These are phyloP conservation scores for Vigna hirtella DNA, from an alignment of 306 rosid species.

Conservation along the genomic window DNA sequence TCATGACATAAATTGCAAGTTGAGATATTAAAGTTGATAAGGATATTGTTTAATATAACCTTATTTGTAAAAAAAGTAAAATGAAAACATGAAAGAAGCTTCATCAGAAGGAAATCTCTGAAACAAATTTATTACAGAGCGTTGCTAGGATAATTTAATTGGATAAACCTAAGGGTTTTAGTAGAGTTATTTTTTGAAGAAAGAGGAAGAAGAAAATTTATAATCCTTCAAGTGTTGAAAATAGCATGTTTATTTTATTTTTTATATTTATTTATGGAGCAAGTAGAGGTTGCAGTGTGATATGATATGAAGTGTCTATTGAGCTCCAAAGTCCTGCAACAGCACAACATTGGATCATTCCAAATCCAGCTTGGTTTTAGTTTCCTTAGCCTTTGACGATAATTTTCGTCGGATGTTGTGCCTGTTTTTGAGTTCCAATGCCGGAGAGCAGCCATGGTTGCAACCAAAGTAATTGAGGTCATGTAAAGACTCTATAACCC, in stretches of 20 bases:
- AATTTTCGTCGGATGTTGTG: constrained; percentile 22
- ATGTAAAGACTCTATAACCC: constrained; percentile 24
- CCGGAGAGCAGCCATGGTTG: constrained; percentile 55
- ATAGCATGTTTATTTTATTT: neutral
- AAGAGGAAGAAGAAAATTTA: neutral
- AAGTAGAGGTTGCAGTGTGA: neutral
- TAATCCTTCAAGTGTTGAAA: neutral
- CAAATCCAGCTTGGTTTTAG: constrained; percentile 20
- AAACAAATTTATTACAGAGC: no score
- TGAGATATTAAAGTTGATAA: no score
- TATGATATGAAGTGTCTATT: constrained; percentile 50
- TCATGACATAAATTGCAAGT: no score
- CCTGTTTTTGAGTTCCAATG: constrained; percentile 53
- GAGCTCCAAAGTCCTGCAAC: constrained; percentile 59
- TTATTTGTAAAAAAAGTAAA: no score
- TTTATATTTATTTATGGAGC: neutral
- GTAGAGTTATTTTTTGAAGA: no score
- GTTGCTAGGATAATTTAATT: no score
- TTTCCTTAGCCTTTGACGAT: constrained; percentile 6
- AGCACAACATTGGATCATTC: constrained; percentile 35
- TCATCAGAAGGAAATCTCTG: no score
- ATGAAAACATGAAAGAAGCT: no score
- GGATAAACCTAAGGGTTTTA: no score
- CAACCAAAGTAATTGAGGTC: constrained; percentile 28
- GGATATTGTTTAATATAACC: no score